phyloP scores from a whole-genome alignment of 2,329 filamentous ascomycete species.

The Aschersonia sp. region DNA sequence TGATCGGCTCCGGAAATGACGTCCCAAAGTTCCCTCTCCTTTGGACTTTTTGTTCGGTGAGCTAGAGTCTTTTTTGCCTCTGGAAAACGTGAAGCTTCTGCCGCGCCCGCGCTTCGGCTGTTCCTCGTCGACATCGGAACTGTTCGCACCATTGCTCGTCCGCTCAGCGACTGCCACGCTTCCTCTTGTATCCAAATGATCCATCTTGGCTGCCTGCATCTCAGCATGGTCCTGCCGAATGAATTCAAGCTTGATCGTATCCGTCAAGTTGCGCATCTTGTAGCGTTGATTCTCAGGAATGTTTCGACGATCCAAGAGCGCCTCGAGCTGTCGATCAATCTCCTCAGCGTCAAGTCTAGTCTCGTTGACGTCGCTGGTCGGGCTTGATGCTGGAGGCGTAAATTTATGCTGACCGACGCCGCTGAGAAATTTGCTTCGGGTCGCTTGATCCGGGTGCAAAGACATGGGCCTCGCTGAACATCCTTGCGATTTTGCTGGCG shows the following conservation, averaged over 20 bases:
- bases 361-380: constrained; percentile 29
- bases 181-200: constrained; percentile 5
- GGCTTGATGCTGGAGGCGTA: constrained; percentile 18
- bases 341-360: constrained; percentile 35
- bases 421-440: constrained; percentile 19
- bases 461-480: constrained; percentile 21
- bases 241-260: constrained; percentile 90
- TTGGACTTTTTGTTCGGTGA: constrained; percentile 66
- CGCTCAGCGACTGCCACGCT: constrained; percentile 20
- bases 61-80: constrained; percentile 44
- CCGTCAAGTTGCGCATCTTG: constrained; percentile 82
- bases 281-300: constrained; percentile 88
- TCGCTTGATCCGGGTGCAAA: constrained; percentile 17
- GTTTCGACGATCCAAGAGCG: constrained; percentile 68
- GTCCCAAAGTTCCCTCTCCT: constrained; percentile 45
- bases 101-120: constrained; percentile 34
- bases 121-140: constrained; percentile 26
- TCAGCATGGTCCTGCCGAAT: constrained; percentile 78
- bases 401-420: constrained; percentile 22
- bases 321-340: constrained; percentile 43
- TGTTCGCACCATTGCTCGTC: constrained; percentile 13
- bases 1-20: constrained; percentile 58
- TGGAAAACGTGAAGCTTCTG: constrained; percentile 62
- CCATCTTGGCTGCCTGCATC: constrained; percentile 36
- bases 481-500: constrained; percentile 11